Base-by-base conservation (phyloP, 2,329 filamentous ascomycete species). In the Sporothrix curviconia region DNA sequence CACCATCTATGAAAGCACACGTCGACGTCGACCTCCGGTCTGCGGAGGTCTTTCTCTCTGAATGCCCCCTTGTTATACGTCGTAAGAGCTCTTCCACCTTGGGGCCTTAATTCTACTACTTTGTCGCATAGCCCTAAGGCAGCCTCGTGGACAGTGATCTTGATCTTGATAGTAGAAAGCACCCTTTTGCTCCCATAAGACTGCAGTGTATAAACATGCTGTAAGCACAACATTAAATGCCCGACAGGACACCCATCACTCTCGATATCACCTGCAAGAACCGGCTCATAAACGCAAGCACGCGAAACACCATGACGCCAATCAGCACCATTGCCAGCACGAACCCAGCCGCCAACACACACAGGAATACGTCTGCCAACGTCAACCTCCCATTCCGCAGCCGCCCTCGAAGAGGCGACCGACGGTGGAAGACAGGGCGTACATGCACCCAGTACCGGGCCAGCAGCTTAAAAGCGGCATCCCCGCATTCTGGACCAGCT, bases 381-480 rank as follows among this genome's bases (percentile, higher is more conserved):
- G 66, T 69, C 36, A 67, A 60, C 37, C 55, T 47, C 4, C 65
- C 62, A 24, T 44, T 55, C 25, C 63, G 60, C 14, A 68, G 62
- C 52, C 68, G 57, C 37, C 52, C 55, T 28, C 73, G 71, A 55
- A 71, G 66, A 32, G 68, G 64, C 28, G 74, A 76, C 2, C 66
- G 61, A 7, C 63, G 60, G 62, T 74, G 64, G 58, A 77, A 73
- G 12, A 75, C 71, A 2, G 74, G 74, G 50, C 63, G 63, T 15
- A 76, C 67, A 12, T 70, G 59, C 40, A 56, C 58, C 71, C 67
- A 74, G 64, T 74, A 76, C 28, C 50, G 60, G 24, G 42, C 24
- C 39, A 63, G 19, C 2, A 43, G 19, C 17, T 28, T n/a, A 36
- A 63, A 47, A 28, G 67, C 37, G 68, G 28, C 40, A 62, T 24